These are phyloP conservation scores for Trichoderma sp. DNA, from an alignment of 2,329 filamentous ascomycete species.

Conservation along the genomic window DNA sequence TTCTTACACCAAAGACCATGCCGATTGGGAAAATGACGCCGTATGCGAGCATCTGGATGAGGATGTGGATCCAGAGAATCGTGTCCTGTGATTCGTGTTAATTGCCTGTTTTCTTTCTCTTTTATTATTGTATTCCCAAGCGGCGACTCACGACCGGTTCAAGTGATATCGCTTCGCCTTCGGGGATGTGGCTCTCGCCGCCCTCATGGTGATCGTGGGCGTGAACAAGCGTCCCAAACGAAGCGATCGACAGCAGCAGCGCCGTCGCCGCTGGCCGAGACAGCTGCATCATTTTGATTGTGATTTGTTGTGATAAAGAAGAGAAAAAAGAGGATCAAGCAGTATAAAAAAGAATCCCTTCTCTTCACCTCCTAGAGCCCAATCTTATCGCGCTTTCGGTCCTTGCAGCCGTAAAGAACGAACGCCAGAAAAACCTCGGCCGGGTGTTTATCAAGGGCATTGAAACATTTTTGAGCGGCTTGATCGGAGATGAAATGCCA, in stretches of 20 bases:
- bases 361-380: not conserved
- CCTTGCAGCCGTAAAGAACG: not conserved
- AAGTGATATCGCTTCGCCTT: constrained; percentile 65
- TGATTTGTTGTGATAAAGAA: not conserved
- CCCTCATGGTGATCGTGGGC: constrained; percentile 49
- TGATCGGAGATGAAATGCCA: constrained; percentile 20
- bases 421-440: constrained; percentile 12
- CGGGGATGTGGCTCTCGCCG: constrained; percentile 55
- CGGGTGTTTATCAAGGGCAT: not conserved
- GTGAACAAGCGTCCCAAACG: constrained; percentile 26
- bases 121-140: not conserved
- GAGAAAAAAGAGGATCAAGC: not conserved
- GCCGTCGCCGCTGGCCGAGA: constrained; percentile 19
- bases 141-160: constrained; percentile 65
- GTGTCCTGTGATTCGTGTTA: constrained; percentile 58
- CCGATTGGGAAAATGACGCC: constrained; percentile 89
- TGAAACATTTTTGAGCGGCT: constrained; percentile 17
- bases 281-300: constrained; percentile 9
- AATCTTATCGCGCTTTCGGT: not conserved
- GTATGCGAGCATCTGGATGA: constrained; percentile 82
- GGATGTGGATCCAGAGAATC: constrained; percentile 90
- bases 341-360: not conserved
- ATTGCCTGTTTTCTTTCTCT: constrained; percentile 6
- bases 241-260: constrained; percentile 25
- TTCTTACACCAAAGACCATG: constrained; percentile 86